phyloP scores from a whole-genome alignment of 1,284 basidiomycete species.

The Irpex sp. region DNA sequence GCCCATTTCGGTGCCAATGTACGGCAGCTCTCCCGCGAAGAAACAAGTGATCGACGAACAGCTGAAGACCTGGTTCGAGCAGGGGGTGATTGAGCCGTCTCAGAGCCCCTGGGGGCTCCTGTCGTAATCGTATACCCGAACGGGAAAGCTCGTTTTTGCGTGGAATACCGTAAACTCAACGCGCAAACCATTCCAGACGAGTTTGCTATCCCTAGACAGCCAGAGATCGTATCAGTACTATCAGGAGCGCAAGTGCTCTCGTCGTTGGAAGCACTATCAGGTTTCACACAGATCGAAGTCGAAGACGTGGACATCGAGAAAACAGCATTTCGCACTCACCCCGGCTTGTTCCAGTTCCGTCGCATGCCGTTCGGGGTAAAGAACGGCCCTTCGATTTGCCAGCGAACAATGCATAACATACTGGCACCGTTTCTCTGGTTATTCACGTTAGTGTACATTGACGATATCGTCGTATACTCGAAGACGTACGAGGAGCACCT shows the following conservation, averaged over 20 bases:
- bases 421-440: conserved; percentile 37
- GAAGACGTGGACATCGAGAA: conserved; percentile 28
- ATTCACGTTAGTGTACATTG: conserved; percentile 35
- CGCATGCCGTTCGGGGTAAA: too few species aligned
- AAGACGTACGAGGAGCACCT: conserved; percentile 20
- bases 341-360: too few species aligned
- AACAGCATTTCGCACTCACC: conserved; percentile 38
- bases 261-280: conserved; percentile 35
- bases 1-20: conserved; percentile 23
- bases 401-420: conserved; percentile 36
- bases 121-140: conserved; percentile 30
- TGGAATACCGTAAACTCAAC: conserved; percentile 35
- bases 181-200: conserved; percentile 33
- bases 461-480: conserved; percentile 37
- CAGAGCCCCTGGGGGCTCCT: conserved; percentile 32
- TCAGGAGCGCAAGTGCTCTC: conserved; percentile 32
- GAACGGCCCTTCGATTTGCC: too few species aligned
- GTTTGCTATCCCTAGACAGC: conserved; percentile 37
- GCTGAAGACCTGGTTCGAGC: conserved; percentile 25
- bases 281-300: conserved; percentile 38
- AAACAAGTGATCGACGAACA: conserved; percentile 29
- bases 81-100: conserved; percentile 31
- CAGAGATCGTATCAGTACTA: conserved; percentile 34
- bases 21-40: conserved; percentile 28
- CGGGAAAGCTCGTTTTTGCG: conserved; percentile 34